Base-by-base conservation (phyloP, 2,329 filamentous ascomycete species). In the Fusarium lyarnte region DNA sequence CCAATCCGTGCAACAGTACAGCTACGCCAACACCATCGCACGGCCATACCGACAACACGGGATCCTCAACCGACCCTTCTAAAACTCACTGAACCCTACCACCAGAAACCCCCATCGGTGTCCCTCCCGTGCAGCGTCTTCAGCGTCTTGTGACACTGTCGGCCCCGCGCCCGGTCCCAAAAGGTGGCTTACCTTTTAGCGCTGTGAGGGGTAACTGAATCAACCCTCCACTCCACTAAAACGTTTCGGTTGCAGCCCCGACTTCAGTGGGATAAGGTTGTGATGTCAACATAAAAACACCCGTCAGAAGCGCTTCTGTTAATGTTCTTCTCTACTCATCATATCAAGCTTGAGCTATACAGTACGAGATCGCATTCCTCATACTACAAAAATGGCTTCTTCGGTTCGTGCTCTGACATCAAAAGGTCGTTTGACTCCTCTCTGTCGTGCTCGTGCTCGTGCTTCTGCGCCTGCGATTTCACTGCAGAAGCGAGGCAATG, bases 401-500 rank as follows among this genome's bases (percentile, higher is more conserved):
- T 68, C 73, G 3, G 53, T 74, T 41, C 51, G 73, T 63, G 63
- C 69, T 35, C 58, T 74, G 49, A 59, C 61, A 11, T 71, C 73
- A 58, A 64, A 73, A 63, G 66, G 76, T 31, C 75, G 67, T n/a
- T 46, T 74, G 58, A 70, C 62, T 46, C 69, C 68, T 25, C 45
- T 74, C 17, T 49, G 55, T 14, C 66, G 75, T 14, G 53, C 75
- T 17, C 66, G 75, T 14, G 53, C 75, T 17, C 72, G 72, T 17
- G 54, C 62, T 60, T 45, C 63, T 25, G 36, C 66, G 14, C 46
- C 60, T 29, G 53, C 61, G 19, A 41, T 77, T 49, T 38, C 66
- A 16, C 29, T 73, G 8, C 78, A 78, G 64, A 72, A 35, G 49
- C 71, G 79, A 39, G 65, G 78, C 25, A 69, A 70, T 59, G 66